These are phyloP conservation scores for Puccinia hordei DNA, from an alignment of 1,284 basidiomycete genomes.

Conservation along the genomic window DNA sequence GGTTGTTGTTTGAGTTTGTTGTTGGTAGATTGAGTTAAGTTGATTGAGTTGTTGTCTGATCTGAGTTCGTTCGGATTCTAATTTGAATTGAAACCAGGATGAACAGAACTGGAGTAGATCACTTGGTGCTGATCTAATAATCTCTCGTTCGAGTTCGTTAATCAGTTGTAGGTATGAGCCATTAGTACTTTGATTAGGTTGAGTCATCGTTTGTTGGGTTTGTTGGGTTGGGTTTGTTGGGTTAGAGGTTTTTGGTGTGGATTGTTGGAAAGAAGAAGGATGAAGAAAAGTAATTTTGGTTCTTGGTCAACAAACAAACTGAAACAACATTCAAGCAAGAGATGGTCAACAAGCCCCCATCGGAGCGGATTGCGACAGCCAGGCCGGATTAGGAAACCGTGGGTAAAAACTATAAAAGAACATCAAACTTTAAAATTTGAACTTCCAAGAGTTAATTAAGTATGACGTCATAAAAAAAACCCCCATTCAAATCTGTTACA, in stretches of 20 bases:
- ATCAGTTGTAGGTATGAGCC: background rate
- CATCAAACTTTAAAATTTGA: too few species aligned
- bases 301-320: too few species aligned
- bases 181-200: background rate
- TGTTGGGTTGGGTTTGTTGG: background rate
- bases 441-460: too few species aligned
- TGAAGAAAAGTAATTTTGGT: too few species aligned
- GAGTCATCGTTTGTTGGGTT: background rate
- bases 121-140: conserved; percentile 10
- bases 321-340: too few species aligned
- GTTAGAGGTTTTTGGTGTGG: background rate
- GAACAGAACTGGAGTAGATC: conserved; percentile 38
- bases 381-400: too few species aligned
- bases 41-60: conserved; percentile 17
- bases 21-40: conserved; percentile 17
- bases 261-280: too few species aligned
- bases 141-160: conserved; percentile 28
- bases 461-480: too few species aligned
- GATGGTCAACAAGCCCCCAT: too few species aligned
- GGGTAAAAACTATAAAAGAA: too few species aligned
- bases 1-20: conserved; percentile 4
- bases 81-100: conserved; percentile 36
- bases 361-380: too few species aligned
- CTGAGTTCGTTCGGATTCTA: conserved; percentile 29
- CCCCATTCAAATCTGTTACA: too few species aligned